Conservation (phyloP, 495 filamentous ascomycete genomes). For the Talaromyces liani region DNA sequence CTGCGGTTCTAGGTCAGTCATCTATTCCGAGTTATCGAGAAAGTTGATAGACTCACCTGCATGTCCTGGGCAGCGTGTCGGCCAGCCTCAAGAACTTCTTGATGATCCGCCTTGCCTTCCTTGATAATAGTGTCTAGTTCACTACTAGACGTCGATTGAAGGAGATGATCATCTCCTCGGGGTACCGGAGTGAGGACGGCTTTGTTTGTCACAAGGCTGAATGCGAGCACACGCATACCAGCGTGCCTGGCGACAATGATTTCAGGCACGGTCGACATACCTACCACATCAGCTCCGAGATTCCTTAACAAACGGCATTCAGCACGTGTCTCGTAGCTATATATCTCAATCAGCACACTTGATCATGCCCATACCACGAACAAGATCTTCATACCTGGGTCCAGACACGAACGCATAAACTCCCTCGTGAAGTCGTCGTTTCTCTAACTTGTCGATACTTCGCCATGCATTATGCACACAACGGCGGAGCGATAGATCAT, state of each 20-base stretch:
- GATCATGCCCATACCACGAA: neutral
- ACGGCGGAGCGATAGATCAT: conserved; percentile 61
- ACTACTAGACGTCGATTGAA: conserved; percentile 31
- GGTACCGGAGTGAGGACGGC: conserved; percentile 58
- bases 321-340: conserved; percentile 67
- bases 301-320: conserved; percentile 65
- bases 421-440: conserved; percentile 57
- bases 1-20: conserved; percentile 16
- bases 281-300: conserved; percentile 65
- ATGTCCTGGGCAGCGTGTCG: conserved; percentile 56
- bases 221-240: conserved; percentile 60
- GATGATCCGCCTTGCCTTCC: conserved; percentile 62
- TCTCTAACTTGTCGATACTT: conserved; percentile 30
- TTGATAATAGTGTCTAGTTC: conserved; percentile 51
- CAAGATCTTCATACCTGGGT: conserved; percentile 41
- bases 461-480: conserved; percentile 56
- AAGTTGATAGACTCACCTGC: conserved; percentile 42
- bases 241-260: conserved; percentile 67
- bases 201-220: conserved; percentile 72
- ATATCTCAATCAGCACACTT: conserved; percentile 5
- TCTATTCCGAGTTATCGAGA: conserved; percentile 8
- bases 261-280: conserved; percentile 76
- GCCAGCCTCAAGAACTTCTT: conserved; percentile 64
- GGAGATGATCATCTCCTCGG: conserved; percentile 47
- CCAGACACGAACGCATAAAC: conserved; percentile 70